These are phyloP conservation scores for Phoma sp. DNA, from an alignment of 2,329 filamentous ascomycete genomes.

Conservation along the genomic window DNA sequence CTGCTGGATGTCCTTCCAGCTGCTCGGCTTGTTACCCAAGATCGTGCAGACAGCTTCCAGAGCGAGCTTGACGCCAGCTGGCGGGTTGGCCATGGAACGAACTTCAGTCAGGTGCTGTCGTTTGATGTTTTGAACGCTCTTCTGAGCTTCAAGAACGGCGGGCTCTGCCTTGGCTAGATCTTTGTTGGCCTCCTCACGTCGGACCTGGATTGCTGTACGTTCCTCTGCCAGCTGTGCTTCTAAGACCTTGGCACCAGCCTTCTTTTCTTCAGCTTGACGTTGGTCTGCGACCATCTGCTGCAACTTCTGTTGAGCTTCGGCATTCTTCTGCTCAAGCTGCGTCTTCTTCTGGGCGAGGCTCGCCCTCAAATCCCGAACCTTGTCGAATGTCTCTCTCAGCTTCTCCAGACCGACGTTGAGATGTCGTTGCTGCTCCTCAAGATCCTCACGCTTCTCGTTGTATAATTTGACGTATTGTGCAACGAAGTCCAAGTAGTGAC, in stretches of 20 bases:
- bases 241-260: slow-evolving; percentile 85
- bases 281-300: slow-evolving; percentile 98
- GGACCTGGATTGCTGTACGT: slow-evolving; percentile 82
- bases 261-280: slow-evolving; percentile 89
- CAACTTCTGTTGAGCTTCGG: slow-evolving; percentile 95
- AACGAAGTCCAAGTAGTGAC: slow-evolving; percentile 97
- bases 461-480: slow-evolving; percentile 97
- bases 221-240: slow-evolving; percentile 87
- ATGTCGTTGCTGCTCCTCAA: slow-evolving; percentile 98
- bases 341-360: slow-evolving; percentile 94
- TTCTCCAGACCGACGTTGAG: slow-evolving; percentile 98
- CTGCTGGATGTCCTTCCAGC: slow-evolving; percentile 89
- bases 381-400: slow-evolving; percentile 92
- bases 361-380: slow-evolving; percentile 88
- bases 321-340: slow-evolving; percentile 90
- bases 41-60: slow-evolving; percentile 96
- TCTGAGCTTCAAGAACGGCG: slow-evolving; percentile 88
- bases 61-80: slow-evolving; percentile 86
- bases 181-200: slow-evolving; percentile 81
- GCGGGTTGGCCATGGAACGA: slow-evolving; percentile 93
- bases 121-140: slow-evolving; percentile 98
- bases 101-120: slow-evolving; percentile 96
- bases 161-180: slow-evolving; percentile 93
- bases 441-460: slow-evolving; percentile 96
- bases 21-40: slow-evolving; percentile 84